Base-by-base conservation (phyloP, 192 early-diverging fungal genomes). In the Podila verticillata region DNA sequence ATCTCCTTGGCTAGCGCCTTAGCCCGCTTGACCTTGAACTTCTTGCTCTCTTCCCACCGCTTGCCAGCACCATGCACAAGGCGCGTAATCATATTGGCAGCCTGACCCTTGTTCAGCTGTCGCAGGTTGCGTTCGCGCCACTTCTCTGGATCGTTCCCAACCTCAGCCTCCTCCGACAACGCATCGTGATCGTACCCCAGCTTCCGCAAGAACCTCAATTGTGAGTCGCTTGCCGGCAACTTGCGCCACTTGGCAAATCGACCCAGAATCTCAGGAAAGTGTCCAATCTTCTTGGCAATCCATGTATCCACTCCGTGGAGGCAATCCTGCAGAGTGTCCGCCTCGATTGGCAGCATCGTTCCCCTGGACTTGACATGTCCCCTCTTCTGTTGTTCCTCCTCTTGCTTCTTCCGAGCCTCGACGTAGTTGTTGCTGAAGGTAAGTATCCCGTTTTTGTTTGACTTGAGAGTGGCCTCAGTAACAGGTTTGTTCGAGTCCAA, bases 291-390 rank as follows among this genome's bases (percentile, higher is more conserved):
- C 5, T 82, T 62, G 5, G 62, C 31, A 6, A 92, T 63, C 83
- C 87, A 87, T 0, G 89, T 91, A 74, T 96, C 95, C 8, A 89
- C 84, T 13, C 87, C 93, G 20, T 71, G 89, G 22, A 95, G 75
- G 9, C 87, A 89, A n/a, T 71, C 81, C 34, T 61, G 73, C 36
- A 93, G 78, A 24, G 78, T 74, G 61, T 90, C 89, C 20, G 87
- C 79, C 29, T 59, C 65, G 20, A 89, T 77, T 12, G 83, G 74
- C 19, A 87, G 48, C 13, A 57, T 17, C 2, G 15, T 70, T 8
- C 49, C 56, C 26, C 71, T 74, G 29, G 58, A 63, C 68, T 57
- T 68, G 39, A 64, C 26, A 19, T 63, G 13, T 6, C 36, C 4
- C 28, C 48, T 26, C n/a, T 39, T 29, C 5, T 10, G 13, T n/a